Percentiles rank a stretch among this genome's conserved stretches.
Evolutionary conservation across 768 basidiomycete species (phyloP).

Genomic region (Amanita fuliginea): DNA sequence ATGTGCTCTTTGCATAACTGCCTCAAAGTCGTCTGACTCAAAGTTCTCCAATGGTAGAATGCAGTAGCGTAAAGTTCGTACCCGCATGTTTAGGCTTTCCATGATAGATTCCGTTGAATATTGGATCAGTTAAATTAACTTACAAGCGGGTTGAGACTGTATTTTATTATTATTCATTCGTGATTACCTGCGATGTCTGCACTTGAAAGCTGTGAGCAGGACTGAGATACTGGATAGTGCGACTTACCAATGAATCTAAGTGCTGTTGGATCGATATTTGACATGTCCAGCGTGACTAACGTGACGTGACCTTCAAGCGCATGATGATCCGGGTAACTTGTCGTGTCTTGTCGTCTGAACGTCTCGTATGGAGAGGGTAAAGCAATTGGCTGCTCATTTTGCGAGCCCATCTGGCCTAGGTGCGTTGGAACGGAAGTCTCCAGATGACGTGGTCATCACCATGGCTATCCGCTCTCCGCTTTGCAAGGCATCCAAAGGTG

Average conservation of each 20-base stretch:
- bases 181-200: conserved; percentile 3
- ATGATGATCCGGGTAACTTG: background rate
- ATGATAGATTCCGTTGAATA: conserved; percentile 41
- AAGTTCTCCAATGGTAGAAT: background rate
- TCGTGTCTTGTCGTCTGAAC: background rate
- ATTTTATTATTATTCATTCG: background rate
- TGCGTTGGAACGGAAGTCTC: conserved; percentile 43
- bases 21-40: conserved; percentile 47
- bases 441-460: conserved; percentile 76
- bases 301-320: too few relatives aligned
- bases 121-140: conserved; percentile 38
- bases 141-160: background rate
- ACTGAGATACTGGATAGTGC: background rate
- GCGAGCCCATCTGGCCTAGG: conserved; percentile 32
- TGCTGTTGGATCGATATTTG: background rate
- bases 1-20: conserved; percentile 43
- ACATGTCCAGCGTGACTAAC: too few relatives aligned
- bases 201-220: background rate
- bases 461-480: conserved; percentile 70
- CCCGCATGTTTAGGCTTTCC: conserved; percentile 42
- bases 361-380: conserved; percentile 46
- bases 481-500: conserved; percentile 70
- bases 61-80: conserved; percentile 9
- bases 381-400: conserved; percentile 55
- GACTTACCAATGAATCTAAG: background rate